Percentiles rank a stretch among this genome's conserved stretches.
Evolutionary conservation across 805 yeast species (phyloP).

Genomic region (Lipomyces kockii): DNA sequence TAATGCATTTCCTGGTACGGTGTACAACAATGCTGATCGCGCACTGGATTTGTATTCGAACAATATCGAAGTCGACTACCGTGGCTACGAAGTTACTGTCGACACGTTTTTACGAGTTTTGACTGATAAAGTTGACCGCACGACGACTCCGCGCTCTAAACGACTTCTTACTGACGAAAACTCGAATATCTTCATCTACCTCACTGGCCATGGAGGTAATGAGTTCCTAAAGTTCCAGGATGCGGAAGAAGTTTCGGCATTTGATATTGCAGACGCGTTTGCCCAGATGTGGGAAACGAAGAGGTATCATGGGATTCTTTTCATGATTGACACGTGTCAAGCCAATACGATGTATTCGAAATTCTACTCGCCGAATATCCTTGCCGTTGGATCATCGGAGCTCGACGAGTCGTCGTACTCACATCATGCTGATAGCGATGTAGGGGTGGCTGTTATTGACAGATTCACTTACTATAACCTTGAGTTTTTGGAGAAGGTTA

Average conservation of each 20-base stretch:
- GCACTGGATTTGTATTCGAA: constrained; percentile 93
- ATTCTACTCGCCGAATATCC: constrained; percentile 87
- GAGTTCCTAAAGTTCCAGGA: constrained; percentile 97
- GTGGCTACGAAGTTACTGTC: constrained; percentile 98
- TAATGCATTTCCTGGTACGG: constrained; percentile 94
- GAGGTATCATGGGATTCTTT: constrained; percentile 91
- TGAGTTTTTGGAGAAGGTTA: constrained; percentile 82
- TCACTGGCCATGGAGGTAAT: constrained; percentile 99
- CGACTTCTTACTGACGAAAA: constrained; percentile 89
- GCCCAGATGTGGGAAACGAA: constrained; percentile 96
- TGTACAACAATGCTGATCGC: constrained; percentile 90
- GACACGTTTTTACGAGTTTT: constrained; percentile 90
- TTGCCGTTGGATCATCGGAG: constrained; percentile 90
- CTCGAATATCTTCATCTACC: constrained; percentile 88
- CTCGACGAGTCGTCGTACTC: constrained; percentile 90
- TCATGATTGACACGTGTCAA: constrained; percentile 98
- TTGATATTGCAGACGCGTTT: constrained; percentile 96
- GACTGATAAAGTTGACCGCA: constrained; percentile 94
- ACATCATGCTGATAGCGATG: constrained; percentile 91
- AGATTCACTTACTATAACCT: constrained; percentile 91
- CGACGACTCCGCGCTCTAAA: constrained; percentile 84
- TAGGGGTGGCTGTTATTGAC: constrained; percentile 98
- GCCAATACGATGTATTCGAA: constrained; percentile 97
- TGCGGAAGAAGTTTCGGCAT: constrained; percentile 94
- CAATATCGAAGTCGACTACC: constrained; percentile 90